A percentile compares a stretch with the other conserved stretches of the same genome.
These are phyloP conservation scores for Exophiala phaeomuriformis DNA, from an alignment of 2,329 filamentous ascomycete species.

Conservation along the genomic window DNA sequence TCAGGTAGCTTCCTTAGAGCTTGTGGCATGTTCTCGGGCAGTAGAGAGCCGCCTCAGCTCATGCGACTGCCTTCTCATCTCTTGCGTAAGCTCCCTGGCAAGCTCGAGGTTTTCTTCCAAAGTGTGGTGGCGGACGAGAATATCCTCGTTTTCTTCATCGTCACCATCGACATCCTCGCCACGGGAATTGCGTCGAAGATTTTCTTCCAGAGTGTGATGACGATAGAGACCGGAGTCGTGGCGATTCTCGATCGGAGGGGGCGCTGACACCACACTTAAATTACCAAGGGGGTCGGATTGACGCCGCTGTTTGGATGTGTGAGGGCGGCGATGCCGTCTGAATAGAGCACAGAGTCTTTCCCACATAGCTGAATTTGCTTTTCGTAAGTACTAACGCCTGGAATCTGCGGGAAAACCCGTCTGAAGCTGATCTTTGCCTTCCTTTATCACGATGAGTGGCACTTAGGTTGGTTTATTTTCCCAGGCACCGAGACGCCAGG, in stretches of 20 bases:
- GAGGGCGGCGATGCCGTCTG: no score
- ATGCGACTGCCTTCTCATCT: conserved; percentile 6
- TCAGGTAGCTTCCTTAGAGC: no score
- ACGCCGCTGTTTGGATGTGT: no score
- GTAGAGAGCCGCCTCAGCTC: conserved; percentile 6
- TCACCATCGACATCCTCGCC: not conserved
- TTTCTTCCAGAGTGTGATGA: conserved; percentile 9
- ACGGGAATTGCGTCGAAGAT: not conserved
- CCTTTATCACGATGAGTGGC: no score
- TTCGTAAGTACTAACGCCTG: no score
- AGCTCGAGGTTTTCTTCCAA: conserved; percentile 12
- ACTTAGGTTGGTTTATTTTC: no score
- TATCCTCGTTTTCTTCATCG: not conserved
- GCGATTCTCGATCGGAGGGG: conserved; percentile 6
- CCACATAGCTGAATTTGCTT: no score
- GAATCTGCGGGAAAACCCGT: no score
- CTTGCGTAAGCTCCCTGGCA: conserved; percentile 3
- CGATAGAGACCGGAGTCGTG: conserved; percentile 4
- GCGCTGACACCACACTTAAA: conserved; percentile 7
- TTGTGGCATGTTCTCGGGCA: not conserved
- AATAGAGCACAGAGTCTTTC: no score
- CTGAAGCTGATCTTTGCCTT: no score
- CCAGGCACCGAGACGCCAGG: no score
- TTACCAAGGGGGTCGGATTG: no score
- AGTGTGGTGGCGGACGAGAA: conserved; percentile 10